phyloP scores from a whole-genome alignment of 139 green algal genomes.

The Closterium sp. region DNA sequence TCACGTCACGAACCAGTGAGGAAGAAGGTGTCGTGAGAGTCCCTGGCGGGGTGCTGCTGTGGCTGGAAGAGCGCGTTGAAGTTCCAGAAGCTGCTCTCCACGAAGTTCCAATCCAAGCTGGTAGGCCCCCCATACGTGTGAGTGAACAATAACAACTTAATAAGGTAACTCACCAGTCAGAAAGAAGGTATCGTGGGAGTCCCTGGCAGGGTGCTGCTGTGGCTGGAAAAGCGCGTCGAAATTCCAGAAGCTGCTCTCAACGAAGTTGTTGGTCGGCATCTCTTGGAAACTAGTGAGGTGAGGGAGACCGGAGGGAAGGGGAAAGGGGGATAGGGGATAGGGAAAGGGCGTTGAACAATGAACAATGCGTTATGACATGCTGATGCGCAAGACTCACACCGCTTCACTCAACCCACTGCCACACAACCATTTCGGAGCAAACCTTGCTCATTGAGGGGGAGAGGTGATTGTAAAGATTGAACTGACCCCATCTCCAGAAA shows the following conservation, averaged over 20 bases:
- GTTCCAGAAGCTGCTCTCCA: too few species aligned
- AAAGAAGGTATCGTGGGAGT: conserved; percentile 99
- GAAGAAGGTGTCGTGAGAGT: conserved; percentile 99
- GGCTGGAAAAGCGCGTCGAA: conserved; percentile 99
- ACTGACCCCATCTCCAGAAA: conserved; percentile 61
- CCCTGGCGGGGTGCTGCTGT: conserved; percentile 48
- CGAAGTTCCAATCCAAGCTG: too few species aligned
- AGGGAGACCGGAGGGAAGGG: neutral
- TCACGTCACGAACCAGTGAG: conserved; percentile 59
- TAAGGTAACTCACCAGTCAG: conserved; percentile 51
- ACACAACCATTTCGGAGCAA: too few species aligned
- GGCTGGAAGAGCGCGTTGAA: too few species aligned
- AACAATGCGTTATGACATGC: too few species aligned
- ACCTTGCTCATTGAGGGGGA: too few species aligned
- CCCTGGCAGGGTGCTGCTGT: conserved; percentile 93
- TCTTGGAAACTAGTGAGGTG: conserved; percentile 49
- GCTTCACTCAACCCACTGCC: too few species aligned
- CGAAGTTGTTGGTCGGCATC: conserved; percentile 69
- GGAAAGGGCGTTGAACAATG: too few species aligned
- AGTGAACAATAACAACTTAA: too few species aligned
- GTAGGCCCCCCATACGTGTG: too few species aligned
- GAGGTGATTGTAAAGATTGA: too few species aligned
- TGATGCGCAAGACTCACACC: too few species aligned
- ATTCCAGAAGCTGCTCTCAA: conserved; percentile 92
- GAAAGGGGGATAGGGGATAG: neutral